These are phyloP conservation scores for Ogataea henricii DNA, from an alignment of 805 yeast species.

Conservation along the genomic window DNA sequence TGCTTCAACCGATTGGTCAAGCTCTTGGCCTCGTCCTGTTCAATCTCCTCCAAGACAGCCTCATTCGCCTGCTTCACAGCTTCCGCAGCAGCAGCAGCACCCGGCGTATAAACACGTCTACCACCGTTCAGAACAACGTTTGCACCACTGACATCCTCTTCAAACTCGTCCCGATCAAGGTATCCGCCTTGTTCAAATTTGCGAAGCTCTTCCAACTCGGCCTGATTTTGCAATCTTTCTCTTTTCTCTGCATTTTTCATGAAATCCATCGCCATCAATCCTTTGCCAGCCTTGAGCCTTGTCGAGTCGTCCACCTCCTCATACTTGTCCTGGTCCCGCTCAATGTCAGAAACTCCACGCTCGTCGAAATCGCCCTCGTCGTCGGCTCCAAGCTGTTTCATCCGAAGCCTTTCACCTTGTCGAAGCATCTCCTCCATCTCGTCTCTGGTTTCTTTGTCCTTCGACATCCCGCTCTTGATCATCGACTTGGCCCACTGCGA, in stretches of 20 bases:
- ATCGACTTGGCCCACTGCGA: slow-evolving; percentile 89
- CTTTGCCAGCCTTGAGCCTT: slow-evolving; percentile 67
- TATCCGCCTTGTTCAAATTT: slow-evolving; percentile 42
- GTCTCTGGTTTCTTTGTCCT: slow-evolving; percentile 78
- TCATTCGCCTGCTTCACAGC: slow-evolving; percentile 40
- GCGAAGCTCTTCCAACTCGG: slow-evolving; percentile 52
- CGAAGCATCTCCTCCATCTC: slow-evolving; percentile 94
- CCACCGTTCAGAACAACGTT: slow-evolving; percentile 66
- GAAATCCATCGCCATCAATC: slow-evolving; percentile 91
- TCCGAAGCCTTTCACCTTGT: slow-evolving; percentile 76
- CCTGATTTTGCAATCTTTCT: slow-evolving; percentile 58
- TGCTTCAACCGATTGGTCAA: slow-evolving; percentile 42
- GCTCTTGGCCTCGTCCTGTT: slow-evolving; percentile 51
- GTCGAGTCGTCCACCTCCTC: slow-evolving; percentile 38
- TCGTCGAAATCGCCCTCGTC: slow-evolving; percentile 44
- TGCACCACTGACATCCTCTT: slow-evolving; percentile 42
- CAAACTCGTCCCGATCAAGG: slow-evolving; percentile 42
- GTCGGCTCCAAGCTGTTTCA: slow-evolving; percentile 70
- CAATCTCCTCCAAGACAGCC: slow-evolving; percentile 45
- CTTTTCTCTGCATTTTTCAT: slow-evolving; percentile 88
- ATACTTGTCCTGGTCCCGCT: slow-evolving; percentile 43
- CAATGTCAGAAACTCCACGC: slow-evolving; percentile 52
- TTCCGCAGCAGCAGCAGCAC: slow-evolving; percentile 42
- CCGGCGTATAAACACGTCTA: slow-evolving; percentile 77
- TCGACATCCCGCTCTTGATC: slow-evolving; percentile 87